Conservation (phyloP, 208 protist species). For the Angomonas ambiguus region DNA sequence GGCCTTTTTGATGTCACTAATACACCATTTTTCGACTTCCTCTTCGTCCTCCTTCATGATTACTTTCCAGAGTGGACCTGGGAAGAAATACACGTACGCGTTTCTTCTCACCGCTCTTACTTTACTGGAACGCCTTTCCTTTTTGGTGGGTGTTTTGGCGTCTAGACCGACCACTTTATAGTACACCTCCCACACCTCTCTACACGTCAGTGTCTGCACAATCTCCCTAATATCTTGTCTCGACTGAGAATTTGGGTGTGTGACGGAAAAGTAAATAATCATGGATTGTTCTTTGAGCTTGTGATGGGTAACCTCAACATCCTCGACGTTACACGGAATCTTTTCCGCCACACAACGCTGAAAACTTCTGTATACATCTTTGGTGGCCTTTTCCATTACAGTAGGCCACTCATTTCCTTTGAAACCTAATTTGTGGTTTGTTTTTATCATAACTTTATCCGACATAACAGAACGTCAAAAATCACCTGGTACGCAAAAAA, state of each 20-base stretch:
- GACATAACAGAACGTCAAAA: constrained; percentile 8
- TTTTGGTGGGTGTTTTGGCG: neutral
- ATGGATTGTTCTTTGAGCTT: constrained; percentile 13
- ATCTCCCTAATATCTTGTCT: constrained; percentile 21
- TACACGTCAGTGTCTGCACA: constrained; percentile 15
- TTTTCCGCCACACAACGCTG: neutral
- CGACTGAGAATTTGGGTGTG: constrained; percentile 20
- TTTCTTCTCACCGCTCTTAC: neutral
- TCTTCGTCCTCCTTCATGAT: neutral
- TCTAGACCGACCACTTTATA: constrained; percentile 11
- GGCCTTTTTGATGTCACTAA: neutral
- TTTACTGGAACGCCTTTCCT: neutral
- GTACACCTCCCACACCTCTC: constrained; percentile 30
- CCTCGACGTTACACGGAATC: neutral
- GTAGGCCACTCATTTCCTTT: constrained; percentile 37
- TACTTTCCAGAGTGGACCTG: neutral
- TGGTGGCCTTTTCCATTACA: neutral
- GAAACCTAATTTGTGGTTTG: constrained; percentile 44
- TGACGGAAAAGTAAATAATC: constrained; percentile 34
- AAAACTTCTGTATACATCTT: neutral
- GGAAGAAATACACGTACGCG: neutral
- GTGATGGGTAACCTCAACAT: neutral
- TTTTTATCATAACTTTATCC: constrained; percentile 2
- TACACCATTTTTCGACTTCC: neutral
- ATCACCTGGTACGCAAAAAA: neutral